Conservation (phyloP, 2,329 filamentous ascomycete genomes). For the Cadophora sp. region DNA sequence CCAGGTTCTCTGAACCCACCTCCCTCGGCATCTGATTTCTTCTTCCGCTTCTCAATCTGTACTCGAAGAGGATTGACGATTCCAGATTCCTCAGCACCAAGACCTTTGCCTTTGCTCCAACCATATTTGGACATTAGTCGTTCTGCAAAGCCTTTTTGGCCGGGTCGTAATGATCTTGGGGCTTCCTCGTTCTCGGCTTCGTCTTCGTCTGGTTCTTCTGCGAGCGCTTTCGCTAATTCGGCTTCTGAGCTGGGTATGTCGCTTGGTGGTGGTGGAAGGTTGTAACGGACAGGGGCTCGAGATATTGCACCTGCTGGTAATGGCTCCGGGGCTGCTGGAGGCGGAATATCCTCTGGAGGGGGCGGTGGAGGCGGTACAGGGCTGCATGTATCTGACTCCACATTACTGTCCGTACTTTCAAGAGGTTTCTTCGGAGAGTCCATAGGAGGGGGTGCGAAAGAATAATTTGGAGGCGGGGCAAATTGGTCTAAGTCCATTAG, state of each 20-base stretch:
- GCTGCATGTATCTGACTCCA: conserved; percentile 32
- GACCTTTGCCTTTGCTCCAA: conserved; percentile 85
- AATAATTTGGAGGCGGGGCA: conserved; percentile 63
- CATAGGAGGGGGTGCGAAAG: conserved; percentile 61
- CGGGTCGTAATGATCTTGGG: conserved; percentile 70
- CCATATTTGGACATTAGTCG: conserved; percentile 93
- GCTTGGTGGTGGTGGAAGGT: conserved; percentile 56
- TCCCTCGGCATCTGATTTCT: conserved; percentile 78
- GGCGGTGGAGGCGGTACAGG: conserved; percentile 45
- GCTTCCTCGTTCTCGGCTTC: conserved; percentile 46
- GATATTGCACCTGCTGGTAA: conserved; percentile 68
- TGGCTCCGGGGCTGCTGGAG: conserved; percentile 44
- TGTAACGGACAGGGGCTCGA: conserved; percentile 79
- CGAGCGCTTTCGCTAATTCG: conserved; percentile 54
- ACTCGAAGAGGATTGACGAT: conserved; percentile 86
- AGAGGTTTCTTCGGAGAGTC: conserved; percentile 47
- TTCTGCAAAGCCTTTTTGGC: conserved; percentile 84
- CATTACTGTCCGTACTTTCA: conserved; percentile 40
- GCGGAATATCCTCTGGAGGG: conserved; percentile 44
- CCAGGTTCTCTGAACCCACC: conserved; percentile 75
- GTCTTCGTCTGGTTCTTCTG: conserved; percentile 47
- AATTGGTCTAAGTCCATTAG: conserved; percentile 58
- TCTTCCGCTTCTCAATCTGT: conserved; percentile 85
- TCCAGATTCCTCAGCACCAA: conserved; percentile 82
- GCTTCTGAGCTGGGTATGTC: conserved; percentile 60